phyloP scores from a whole-genome alignment of 352 stramenopile species.

The Pythium myriotylum region DNA sequence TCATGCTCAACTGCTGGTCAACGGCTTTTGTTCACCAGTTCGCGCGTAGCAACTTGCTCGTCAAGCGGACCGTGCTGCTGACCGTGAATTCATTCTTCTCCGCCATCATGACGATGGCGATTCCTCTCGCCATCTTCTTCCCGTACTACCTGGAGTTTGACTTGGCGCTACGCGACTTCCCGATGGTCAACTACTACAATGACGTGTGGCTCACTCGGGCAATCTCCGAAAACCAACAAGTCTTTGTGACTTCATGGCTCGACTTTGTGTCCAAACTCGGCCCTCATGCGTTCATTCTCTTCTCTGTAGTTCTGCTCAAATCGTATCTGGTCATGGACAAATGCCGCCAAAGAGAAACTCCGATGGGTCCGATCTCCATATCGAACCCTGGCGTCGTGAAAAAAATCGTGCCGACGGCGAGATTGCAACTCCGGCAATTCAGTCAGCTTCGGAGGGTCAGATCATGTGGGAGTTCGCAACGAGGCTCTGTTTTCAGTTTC shows the following conservation, averaged over 20 bases:
- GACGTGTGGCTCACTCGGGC: slow-evolving; percentile 1
- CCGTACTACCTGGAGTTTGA: background rate
- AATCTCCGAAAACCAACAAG: background rate
- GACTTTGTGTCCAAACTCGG: background rate
- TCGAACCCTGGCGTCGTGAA: no score
- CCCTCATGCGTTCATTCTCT: background rate
- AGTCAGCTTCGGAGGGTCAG: no score
- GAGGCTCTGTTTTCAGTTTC: no score
- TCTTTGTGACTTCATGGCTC: background rate
- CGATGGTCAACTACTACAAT: background rate
- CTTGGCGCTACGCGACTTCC: background rate
- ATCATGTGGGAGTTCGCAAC: no score
- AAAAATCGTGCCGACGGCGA: no score
- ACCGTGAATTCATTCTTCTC: background rate
- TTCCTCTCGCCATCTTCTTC: background rate
- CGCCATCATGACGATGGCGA: background rate
- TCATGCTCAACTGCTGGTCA: background rate
- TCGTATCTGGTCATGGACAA: no score
- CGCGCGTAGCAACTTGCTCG: background rate
- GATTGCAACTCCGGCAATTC: no score
- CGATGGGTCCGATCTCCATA: no score
- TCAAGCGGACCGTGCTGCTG: slow-evolving; percentile 1
- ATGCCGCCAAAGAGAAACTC: no score
- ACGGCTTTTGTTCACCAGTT: background rate
- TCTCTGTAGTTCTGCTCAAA: no score